phyloP scores from a whole-genome alignment of 805 yeast species.

The Nakazawaea ernobii region DNA sequence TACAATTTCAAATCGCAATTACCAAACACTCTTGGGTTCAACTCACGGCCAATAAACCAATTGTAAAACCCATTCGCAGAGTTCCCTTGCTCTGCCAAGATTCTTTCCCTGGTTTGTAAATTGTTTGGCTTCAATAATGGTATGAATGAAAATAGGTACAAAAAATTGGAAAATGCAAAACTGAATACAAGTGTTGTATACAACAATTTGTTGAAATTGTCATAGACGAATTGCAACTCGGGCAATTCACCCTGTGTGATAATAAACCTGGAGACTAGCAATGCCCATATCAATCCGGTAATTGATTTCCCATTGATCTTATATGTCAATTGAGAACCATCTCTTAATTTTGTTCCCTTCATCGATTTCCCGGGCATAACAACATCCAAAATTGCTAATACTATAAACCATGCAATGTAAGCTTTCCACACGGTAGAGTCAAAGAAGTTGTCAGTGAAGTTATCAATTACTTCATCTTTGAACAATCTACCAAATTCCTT shows the following conservation, averaged over 20 bases:
- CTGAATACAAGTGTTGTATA: conserved; percentile 61
- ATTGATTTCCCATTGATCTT: conserved; percentile 76
- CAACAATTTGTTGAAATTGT: conserved; percentile 60
- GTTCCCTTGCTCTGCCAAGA: conserved; percentile 85
- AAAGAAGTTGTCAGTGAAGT: conserved; percentile 28
- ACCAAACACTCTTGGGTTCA: conserved; percentile 80
- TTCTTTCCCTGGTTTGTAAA: conserved; percentile 51
- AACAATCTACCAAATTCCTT: conserved; percentile 23
- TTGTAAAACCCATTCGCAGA: conserved; percentile 71
- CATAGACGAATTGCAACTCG: conserved; percentile 72
- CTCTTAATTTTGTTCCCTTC: conserved; percentile 69
- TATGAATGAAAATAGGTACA: conserved; percentile 63
- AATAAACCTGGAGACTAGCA: conserved; percentile 47
- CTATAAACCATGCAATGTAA: conserved; percentile 69
- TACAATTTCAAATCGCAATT: conserved; percentile 83
- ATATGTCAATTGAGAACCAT: conserved; percentile 65
- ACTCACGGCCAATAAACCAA: conserved; percentile 96
- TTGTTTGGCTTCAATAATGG: conserved; percentile 51
- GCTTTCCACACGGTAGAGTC: conserved; percentile 51
- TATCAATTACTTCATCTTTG: conserved; percentile 13
- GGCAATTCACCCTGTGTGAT: conserved; percentile 56
- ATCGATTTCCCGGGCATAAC: conserved; percentile 64
- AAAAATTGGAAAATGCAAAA: conserved; percentile 52
- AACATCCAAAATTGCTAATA: conserved; percentile 56
- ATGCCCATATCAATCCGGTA: conserved; percentile 29